Conservation (phyloP, 139 green algal genomes). For the Mesotaenium endlicherianum region DNA sequence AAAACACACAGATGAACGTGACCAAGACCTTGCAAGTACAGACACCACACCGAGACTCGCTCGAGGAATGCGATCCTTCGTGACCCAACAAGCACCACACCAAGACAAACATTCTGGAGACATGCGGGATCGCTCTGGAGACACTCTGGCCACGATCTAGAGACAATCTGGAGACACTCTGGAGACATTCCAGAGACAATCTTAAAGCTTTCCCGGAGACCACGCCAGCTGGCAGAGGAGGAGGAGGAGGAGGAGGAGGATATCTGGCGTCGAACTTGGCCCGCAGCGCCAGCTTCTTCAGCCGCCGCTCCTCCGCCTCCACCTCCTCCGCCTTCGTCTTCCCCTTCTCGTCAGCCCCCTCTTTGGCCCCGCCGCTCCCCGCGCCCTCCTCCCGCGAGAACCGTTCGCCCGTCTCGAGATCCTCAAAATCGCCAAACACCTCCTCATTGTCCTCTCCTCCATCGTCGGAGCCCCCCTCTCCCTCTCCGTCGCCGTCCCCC, state of each 20-base stretch:
- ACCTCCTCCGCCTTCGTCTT: constrained; percentile 45
- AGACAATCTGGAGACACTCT: too few species aligned
- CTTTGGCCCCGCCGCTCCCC: constrained; percentile 32
- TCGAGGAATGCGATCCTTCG: too few species aligned
- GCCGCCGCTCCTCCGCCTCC: constrained; percentile 40
- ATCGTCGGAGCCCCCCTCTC: constrained; percentile 67
- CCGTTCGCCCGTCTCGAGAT: constrained; percentile 82
- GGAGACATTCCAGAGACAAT: too few species aligned
- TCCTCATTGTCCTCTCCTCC: constrained; percentile 69
- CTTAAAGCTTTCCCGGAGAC: too few species aligned
- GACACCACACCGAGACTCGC: too few species aligned
- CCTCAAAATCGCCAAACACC: constrained; percentile 89
- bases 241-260: neutral
- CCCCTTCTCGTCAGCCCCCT: constrained; percentile 18
- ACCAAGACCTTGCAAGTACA: too few species aligned
- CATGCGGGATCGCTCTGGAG: too few species aligned
- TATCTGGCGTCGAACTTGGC: constrained; percentile 39
- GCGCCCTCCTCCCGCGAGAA: constrained; percentile 59
- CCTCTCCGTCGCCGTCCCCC: constrained; percentile 55
- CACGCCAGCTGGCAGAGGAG: neutral
- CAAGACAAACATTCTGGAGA: too few species aligned
- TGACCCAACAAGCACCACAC: too few species aligned
- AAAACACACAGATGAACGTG: too few species aligned
- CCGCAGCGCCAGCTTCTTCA: constrained; percentile 44
- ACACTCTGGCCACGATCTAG: too few species aligned